A percentile compares a stretch with the other conserved stretches of the same genome.
These are phyloP conservation scores for Tuber umbilicatum DNA, from an alignment of 495 filamentous ascomycete genomes.

Conservation along the genomic window DNA sequence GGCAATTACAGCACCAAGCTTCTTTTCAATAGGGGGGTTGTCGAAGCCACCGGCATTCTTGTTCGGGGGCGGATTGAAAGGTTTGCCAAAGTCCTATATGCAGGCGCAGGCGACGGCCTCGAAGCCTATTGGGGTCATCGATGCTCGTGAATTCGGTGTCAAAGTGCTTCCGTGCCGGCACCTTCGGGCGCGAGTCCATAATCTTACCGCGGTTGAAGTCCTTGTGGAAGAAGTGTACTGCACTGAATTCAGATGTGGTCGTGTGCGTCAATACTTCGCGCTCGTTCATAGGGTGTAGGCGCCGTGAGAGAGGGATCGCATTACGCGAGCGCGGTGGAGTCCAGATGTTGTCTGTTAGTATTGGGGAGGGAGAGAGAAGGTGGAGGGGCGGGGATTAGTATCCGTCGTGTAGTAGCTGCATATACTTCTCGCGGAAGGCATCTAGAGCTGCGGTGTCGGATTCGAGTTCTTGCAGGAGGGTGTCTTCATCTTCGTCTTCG, in stretches of 20 bases:
- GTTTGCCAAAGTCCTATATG: no score
- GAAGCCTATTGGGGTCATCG: no score
- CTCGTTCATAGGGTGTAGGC: conserved; percentile 57
- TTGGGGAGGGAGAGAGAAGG: not conserved
- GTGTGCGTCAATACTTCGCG: conserved; percentile 63
- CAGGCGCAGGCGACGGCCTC: no score
- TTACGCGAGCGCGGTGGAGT: conserved; percentile 36
- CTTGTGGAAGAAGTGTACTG: conserved; percentile 70
- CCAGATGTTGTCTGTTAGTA: not conserved
- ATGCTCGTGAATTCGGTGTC: conserved; percentile 64
- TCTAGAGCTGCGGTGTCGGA: no score
- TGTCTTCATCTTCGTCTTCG: no score
- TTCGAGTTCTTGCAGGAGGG: no score
- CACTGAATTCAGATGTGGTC: conserved; percentile 49
- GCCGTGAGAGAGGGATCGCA: conserved; percentile 44
- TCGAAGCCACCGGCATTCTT: no score
- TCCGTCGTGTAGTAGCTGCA: conserved; percentile 65
- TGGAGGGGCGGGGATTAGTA: conserved; percentile 24
- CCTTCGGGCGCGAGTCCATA: conserved; percentile 39
- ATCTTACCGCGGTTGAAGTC: conserved; percentile 67
- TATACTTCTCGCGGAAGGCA: conserved; percentile 61
- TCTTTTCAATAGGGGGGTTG: no score
- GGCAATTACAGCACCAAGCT: no score
- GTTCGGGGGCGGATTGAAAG: no score
- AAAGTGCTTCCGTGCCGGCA: conserved; percentile 57